phyloP scores from a whole-genome alignment of 305 asterid species.

The Stenogyne calaminthoides region DNA sequence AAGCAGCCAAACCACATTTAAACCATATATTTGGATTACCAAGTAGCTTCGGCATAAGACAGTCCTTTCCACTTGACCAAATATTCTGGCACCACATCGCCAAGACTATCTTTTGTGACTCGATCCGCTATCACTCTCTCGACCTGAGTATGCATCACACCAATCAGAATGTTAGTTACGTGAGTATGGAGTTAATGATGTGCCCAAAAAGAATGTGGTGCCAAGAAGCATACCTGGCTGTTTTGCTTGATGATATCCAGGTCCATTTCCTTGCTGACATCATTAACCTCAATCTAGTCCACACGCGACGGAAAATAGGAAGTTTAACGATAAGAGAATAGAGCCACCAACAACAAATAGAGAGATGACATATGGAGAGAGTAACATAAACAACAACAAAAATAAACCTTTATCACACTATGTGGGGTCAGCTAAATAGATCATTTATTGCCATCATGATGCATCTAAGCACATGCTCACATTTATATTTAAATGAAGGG shows the following conservation, averaged over 20 bases:
- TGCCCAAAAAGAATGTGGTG: slow-evolving; percentile 20
- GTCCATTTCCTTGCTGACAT: slow-evolving; percentile 99
- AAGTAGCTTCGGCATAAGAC: slow-evolving; percentile 99
- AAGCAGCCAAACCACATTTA: slow-evolving; percentile 30
- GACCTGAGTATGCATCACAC: slow-evolving; percentile 58
- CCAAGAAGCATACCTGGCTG: slow-evolving; percentile 62
- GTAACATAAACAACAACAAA: slow-evolving; percentile 1
- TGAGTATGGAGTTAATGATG: slow-evolving; percentile 9
- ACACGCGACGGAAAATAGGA: slow-evolving; percentile 30
- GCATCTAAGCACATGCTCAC: not conserved
- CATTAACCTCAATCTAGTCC: slow-evolving; percentile 92
- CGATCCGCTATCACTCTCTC: slow-evolving; percentile 95
- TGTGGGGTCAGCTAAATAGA: not conserved
- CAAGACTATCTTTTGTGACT: slow-evolving; percentile 71
- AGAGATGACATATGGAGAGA: slow-evolving; percentile 13
- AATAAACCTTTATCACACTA: not conserved
- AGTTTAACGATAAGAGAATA: slow-evolving; percentile 20
- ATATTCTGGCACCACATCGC: slow-evolving; percentile 91
- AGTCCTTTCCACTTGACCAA: slow-evolving; percentile 99
- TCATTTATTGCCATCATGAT: not conserved
- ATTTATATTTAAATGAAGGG: not conserved
- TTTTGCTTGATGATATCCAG: slow-evolving; percentile 96
- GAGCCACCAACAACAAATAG: slow-evolving; percentile 12
- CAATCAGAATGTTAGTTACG: slow-evolving; percentile 23
- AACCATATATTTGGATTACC: slow-evolving; percentile 53